Percentiles rank a stretch among this genome's conserved stretches.
These are phyloP conservation scores for Orobanche coerulescens DNA, from an alignment of 257 asterid species.

Conservation along the genomic window DNA sequence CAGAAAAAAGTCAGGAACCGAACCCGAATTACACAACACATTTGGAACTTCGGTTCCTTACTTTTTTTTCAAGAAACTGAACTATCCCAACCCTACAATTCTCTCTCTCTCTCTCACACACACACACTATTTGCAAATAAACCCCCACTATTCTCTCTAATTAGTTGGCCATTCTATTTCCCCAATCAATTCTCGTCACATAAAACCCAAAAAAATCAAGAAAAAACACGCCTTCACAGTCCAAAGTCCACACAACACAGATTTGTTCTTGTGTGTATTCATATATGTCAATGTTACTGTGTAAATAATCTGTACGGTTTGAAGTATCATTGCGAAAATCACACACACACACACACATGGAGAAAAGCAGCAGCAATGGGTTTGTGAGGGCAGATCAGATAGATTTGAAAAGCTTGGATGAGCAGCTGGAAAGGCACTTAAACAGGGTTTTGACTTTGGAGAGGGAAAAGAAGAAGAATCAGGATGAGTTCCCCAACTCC, in stretches of 20 bases:
- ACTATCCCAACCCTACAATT: not conserved
- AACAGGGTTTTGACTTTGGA: constrained; percentile 58
- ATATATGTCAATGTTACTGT: not conserved
- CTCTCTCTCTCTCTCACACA: not conserved
- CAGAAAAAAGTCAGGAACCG: too few species aligned
- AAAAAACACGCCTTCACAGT: not conserved
- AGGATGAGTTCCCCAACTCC: constrained; percentile 25
- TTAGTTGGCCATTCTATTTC: not conserved
- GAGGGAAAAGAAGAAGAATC: constrained; percentile 41
- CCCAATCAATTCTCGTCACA: constrained; percentile 9
- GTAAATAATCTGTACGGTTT: not conserved
- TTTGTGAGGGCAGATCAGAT: constrained; percentile 87
- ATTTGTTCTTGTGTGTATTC: not conserved
- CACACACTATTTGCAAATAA: not conserved
- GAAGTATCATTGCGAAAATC: not conserved
- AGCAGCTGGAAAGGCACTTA: constrained; percentile 68
- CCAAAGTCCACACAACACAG: not conserved
- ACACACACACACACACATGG: constrained; percentile 30
- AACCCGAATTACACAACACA: too few species aligned
- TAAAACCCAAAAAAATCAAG: not conserved
- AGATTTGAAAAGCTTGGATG: constrained; percentile 79
- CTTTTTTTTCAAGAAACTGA: not conserved
- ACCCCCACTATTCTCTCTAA: not conserved
- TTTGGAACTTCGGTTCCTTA: too few species aligned
- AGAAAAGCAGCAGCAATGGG: constrained; percentile 65